These are phyloP conservation scores for Zygosaccharomyces sapae DNA, from an alignment of 1,139 yeast genomes.

Conservation along the genomic window DNA sequence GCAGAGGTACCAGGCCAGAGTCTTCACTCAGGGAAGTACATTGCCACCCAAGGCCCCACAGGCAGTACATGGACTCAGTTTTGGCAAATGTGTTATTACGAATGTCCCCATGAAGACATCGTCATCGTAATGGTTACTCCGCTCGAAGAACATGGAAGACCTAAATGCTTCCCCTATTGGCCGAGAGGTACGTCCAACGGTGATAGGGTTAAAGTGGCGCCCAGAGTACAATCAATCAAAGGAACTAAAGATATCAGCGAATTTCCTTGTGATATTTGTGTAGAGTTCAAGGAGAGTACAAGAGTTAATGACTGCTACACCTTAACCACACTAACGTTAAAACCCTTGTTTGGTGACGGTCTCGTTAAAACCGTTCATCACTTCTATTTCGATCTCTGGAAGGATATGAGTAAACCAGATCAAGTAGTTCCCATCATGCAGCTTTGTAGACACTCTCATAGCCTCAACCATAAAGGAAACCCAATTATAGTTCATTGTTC, in stretches of 20 bases:
- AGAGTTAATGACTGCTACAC: conserved; percentile 25
- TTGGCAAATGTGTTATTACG: conserved; percentile 77
- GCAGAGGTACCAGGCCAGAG: conserved; percentile 29
- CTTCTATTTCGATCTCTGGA: conserved; percentile 45
- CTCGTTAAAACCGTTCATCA: conserved; percentile 39
- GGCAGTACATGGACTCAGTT: conserved; percentile 59
- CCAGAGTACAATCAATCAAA: conserved; percentile 24
- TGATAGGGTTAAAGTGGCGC: conserved; percentile 12
- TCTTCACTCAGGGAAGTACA: conserved; percentile 37
- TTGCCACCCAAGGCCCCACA: conserved; percentile 74
- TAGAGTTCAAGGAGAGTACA: conserved; percentile 20
- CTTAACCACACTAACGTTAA: conserved; percentile 24
- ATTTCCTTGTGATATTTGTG: conserved; percentile 22
- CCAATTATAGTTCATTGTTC: conserved; percentile 62
- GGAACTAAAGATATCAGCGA: conserved; percentile 21
- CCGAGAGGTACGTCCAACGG: conserved; percentile 31
- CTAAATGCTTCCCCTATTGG: conserved; percentile 80
- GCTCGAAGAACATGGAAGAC: conserved; percentile 51
- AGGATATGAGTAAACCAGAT: conserved; percentile 44
- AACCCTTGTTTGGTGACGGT: conserved; percentile 18
- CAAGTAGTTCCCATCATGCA: conserved; percentile 35
- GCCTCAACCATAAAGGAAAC: conserved; percentile 30
- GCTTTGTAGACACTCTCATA: conserved; percentile 30
- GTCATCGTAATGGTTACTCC: conserved; percentile 88
- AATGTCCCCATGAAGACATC: conserved; percentile 43